Evolutionary conservation across 257 asterid genomes (phyloP).

Genomic region (Echites panduratus): DNA sequence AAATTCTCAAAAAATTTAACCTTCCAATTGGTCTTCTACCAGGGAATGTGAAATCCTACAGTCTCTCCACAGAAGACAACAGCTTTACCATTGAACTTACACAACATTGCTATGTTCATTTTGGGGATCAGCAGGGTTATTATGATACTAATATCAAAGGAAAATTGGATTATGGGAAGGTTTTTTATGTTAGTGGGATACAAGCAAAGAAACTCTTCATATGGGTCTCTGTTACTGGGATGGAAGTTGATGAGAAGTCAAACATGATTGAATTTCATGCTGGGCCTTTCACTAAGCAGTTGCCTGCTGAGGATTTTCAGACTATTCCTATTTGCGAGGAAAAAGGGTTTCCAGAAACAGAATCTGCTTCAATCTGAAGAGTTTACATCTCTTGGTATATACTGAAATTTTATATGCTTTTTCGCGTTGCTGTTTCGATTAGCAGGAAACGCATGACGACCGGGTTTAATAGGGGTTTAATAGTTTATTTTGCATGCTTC

Average conservation of each 20-base stretch:
- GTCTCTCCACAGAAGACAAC: constrained; percentile 17
- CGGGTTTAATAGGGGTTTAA: neutral
- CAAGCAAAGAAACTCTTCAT: constrained; percentile 57
- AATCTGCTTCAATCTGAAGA: constrained; percentile 39
- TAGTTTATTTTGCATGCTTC: neutral
- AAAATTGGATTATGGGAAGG: constrained; percentile 47
- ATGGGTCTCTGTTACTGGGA: constrained; percentile 61
- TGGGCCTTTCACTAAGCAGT: constrained; percentile 42
- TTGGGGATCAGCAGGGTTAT: constrained; percentile 49
- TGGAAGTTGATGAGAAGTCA: constrained; percentile 39
- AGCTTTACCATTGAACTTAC: constrained; percentile 25
- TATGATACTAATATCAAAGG: constrained; percentile 50
- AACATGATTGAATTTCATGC: constrained; percentile 50
- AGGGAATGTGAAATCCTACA: constrained; percentile 16
- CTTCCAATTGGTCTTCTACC: constrained; percentile 34
- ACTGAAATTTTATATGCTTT: neutral
- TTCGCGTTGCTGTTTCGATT: neutral
- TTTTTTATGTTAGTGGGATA: constrained; percentile 59
- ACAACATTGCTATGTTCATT: constrained; percentile 53
- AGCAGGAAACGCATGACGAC: neutral
- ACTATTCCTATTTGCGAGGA: constrained; percentile 40
- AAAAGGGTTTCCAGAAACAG: constrained; percentile 23
- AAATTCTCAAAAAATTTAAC: constrained; percentile 24
- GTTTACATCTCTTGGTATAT: neutral
- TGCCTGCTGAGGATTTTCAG: constrained; percentile 53